phyloP scores from a whole-genome alignment of 2,329 filamentous ascomycete genomes.

The Microdochium trichocladiopsis region DNA sequence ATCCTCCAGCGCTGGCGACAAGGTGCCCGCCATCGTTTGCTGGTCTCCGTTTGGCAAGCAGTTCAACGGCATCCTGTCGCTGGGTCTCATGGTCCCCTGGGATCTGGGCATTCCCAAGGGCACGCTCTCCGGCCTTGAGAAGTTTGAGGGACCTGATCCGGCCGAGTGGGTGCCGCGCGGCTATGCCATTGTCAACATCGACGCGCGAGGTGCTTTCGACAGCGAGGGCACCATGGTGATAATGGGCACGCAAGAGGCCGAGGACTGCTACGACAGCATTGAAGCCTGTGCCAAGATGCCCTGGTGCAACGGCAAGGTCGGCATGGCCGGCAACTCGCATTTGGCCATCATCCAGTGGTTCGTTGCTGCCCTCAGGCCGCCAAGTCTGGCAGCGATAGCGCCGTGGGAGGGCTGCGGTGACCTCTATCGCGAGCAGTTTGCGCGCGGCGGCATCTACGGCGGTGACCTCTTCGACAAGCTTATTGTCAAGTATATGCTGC shows the following conservation, averaged over 20 bases:
- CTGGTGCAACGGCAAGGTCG: slow-evolving; percentile 16
- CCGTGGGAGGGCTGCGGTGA: slow-evolving; percentile 12
- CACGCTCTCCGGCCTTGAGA: slow-evolving; percentile 7
- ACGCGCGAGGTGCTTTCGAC: slow-evolving; percentile 11
- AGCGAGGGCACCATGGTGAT: slow-evolving; percentile 11
- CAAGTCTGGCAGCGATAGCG: slow-evolving; percentile 9
- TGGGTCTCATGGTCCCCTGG: slow-evolving; percentile 8
- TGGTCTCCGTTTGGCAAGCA: slow-evolving; percentile 16
- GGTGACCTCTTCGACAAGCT: slow-evolving; percentile 5
- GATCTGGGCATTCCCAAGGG: slow-evolving; percentile 7
- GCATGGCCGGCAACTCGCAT: slow-evolving; percentile 14
- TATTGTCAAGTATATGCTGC: slow-evolving; percentile 8
- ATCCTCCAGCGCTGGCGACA: background rate
- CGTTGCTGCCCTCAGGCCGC: slow-evolving; percentile 9
- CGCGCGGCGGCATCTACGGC: slow-evolving; percentile 12
- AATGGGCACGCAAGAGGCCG: slow-evolving; percentile 12
- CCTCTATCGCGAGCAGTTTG: slow-evolving; percentile 14
- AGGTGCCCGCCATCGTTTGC: slow-evolving; percentile 11
- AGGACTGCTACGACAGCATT: slow-evolving; percentile 17
- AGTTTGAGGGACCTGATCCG: slow-evolving; percentile 15
- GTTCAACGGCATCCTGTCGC: slow-evolving; percentile 8
- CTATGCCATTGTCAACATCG: slow-evolving; percentile 16
- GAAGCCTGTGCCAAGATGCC: slow-evolving; percentile 11
- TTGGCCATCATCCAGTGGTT: slow-evolving; percentile 17
- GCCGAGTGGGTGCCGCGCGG: slow-evolving; percentile 12